Base-by-base conservation (phyloP, 176 grass and related monocot species). In the Zizania latifolia region DNA sequence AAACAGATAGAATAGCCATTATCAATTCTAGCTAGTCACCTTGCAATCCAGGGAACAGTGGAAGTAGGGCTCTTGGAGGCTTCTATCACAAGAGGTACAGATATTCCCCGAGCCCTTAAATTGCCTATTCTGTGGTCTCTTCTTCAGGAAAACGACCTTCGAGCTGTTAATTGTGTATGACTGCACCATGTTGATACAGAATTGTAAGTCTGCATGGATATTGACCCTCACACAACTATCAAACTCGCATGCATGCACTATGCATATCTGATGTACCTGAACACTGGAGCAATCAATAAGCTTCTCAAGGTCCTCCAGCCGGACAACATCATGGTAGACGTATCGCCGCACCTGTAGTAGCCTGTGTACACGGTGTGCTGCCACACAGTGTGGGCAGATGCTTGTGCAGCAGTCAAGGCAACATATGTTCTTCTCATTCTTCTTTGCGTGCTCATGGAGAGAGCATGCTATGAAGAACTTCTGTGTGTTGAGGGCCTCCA, bases 351-450 rank as follows among this genome's bases (percentile, higher is more conserved):
- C 93, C 80, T 97, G 93, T 67, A 97, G 79, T 39, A 97, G 87
- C 14, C 93, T 76, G 67, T 97, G 93, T n/a, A 59, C 79, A 16
- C 93, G 93, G 83, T 97, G 93, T 63, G 86, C 60, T 11, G 85
- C 67, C 60, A 93, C 87, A 59, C 93, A 97, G 62, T 97, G 93
- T 8, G 93, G 93, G 73, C 93, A 97, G 74, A 97, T 97, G 81
- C 93, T 93, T 62, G 93, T 93, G 85, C 87, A 93, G 86, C 93
- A 97, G 65, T 97, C 93, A 57, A 97, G 70, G 72, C 93, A 97
- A 9, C 90, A 97, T n/a, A 97, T 97, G 80, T 97, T 97, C 78
- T 93, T 93, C 83, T 97, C 93, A 59, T 97, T 97, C 81, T 97
- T 97, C 81, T 90, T 93, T 24, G 90, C 87, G 3, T 89, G 86